Percentiles rank a stretch among this genome's conserved stretches.
These are phyloP conservation scores for Noccaea caerulescens DNA, from an alignment of 345 rosid species.

Conservation along the genomic window DNA sequence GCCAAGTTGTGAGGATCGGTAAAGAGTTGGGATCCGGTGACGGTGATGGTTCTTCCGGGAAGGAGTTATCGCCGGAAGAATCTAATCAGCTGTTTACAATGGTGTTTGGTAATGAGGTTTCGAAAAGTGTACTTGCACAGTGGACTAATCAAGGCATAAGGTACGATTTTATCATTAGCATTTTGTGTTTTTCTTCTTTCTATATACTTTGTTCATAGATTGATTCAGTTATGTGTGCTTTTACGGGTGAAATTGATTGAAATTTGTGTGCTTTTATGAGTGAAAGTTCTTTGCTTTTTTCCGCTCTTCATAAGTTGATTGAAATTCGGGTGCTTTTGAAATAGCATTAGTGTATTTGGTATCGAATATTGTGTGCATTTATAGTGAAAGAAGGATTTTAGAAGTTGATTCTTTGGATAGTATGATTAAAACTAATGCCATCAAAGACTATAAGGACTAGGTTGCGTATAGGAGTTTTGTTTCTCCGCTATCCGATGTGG, in stretches of 20 bases:
- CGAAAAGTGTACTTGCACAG: slow-evolving; percentile 78
- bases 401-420: neutral
- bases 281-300: no score
- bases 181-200: neutral
- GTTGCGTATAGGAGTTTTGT: slow-evolving; percentile 3
- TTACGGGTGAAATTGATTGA: neutral
- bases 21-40: slow-evolving; percentile 38
- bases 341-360: neutral
- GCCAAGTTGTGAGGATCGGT: slow-evolving; percentile 40
- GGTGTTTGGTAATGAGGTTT: slow-evolving; percentile 74
- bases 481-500: neutral
- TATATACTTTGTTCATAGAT: neutral
- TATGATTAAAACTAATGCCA: no score
- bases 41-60: slow-evolving; percentile 32
- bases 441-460: no score
- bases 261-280: neutral
- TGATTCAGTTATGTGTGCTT: slow-evolving; percentile 3
- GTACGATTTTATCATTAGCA: slow-evolving; percentile 45
- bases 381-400: neutral
- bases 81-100: slow-evolving; percentile 69
- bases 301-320: neutral
- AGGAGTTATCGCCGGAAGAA: slow-evolving; percentile 50
- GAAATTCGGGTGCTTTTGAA: slow-evolving; percentile 10
- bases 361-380: neutral
- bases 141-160: slow-evolving; percentile 99